Conservation (phyloP, 352 stramenopile species). For the Phytopythium litorale region DNA sequence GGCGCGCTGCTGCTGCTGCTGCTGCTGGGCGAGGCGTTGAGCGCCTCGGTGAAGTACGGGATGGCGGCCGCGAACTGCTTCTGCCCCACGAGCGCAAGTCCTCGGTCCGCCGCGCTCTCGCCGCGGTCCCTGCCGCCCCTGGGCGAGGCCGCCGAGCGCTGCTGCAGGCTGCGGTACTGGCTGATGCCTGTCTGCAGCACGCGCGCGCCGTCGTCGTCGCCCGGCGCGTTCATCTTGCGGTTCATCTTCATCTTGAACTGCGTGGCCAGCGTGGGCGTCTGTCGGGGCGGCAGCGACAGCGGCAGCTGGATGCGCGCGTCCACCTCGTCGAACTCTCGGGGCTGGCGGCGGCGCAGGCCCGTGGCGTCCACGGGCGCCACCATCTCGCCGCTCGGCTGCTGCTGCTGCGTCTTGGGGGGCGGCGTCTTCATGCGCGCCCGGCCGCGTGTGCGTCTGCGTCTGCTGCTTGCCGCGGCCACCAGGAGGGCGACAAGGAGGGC, state of each 20-base stretch:
- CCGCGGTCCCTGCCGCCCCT: background rate
- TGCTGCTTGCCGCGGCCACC: no score
- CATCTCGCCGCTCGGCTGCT: slow-evolving; percentile 1
- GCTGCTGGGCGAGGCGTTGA: slow-evolving; percentile 16
- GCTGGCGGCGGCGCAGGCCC: slow-evolving; percentile 1
- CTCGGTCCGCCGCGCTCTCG: slow-evolving; percentile 25
- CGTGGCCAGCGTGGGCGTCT: slow-evolving; percentile 11
- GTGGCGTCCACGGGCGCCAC: slow-evolving; percentile 24
- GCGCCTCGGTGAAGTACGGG: slow-evolving; percentile 49
- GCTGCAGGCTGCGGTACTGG: slow-evolving; percentile 64
- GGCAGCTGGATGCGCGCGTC: slow-evolving; percentile 74
- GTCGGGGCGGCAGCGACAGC: slow-evolving; percentile 10
- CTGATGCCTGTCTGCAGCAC: slow-evolving; percentile 56
- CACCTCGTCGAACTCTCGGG: slow-evolving; percentile 37
- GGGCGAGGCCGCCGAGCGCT: slow-evolving; percentile 9
- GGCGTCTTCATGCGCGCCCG: background rate
- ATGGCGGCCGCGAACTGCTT: slow-evolving; percentile 59
- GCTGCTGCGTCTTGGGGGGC: background rate
- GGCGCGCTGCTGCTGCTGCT: background rate
- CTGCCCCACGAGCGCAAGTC: slow-evolving; percentile 39
- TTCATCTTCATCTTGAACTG: slow-evolving; percentile 51
- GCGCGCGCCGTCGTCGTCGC: slow-evolving; percentile 19
- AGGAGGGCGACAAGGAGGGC: background rate
- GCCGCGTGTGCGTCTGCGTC: background rate
- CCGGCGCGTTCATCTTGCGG: slow-evolving; percentile 22